Conservation (phyloP, 345 rosid genomes). For the Arabis hirsuta region DNA sequence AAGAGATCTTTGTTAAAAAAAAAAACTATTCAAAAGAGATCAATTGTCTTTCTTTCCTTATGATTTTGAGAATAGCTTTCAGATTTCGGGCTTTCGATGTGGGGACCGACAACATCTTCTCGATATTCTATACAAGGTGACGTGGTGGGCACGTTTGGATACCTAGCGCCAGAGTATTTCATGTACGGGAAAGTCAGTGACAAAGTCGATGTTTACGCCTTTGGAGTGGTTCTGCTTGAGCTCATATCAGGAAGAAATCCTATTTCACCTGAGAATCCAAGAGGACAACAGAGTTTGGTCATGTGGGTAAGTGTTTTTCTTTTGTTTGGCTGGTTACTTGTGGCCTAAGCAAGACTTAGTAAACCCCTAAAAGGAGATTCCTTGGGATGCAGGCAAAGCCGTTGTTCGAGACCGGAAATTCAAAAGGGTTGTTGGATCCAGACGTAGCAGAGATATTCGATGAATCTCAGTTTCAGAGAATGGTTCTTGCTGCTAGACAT, state of each 20-base stretch:
- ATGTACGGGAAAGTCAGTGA: conserved; percentile 94
- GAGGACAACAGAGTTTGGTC: conserved; percentile 76
- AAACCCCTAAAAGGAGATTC: conserved; percentile 3
- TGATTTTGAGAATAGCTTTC: conserved; percentile 55
- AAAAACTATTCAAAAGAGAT: not conserved
- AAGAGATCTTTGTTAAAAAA: too few relatives aligned
- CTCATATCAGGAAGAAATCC: conserved; percentile 79
- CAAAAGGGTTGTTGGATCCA: conserved; percentile 61
- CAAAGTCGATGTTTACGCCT: conserved; percentile 87
- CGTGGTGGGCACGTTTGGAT: conserved; percentile 94
- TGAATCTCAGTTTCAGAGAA: conserved; percentile 61
- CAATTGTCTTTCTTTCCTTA: not conserved
- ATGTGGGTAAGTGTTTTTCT: conserved; percentile 70
- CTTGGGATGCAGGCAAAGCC: conserved; percentile 71
- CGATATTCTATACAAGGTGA: conserved; percentile 61
- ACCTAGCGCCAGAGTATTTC: conserved; percentile 94
- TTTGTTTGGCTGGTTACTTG: not conserved
- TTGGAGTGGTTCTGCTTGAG: conserved; percentile 85
- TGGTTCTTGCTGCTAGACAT: conserved; percentile 78
- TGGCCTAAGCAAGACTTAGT: not conserved
- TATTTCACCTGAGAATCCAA: conserved; percentile 49
- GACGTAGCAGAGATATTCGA: conserved; percentile 49
- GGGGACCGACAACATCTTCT: conserved; percentile 65
- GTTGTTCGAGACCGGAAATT: conserved; percentile 58
- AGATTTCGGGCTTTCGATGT: conserved; percentile 87